Base-by-base conservation (phyloP, 331 rosid genomes). In the Quercus tomentella region DNA sequence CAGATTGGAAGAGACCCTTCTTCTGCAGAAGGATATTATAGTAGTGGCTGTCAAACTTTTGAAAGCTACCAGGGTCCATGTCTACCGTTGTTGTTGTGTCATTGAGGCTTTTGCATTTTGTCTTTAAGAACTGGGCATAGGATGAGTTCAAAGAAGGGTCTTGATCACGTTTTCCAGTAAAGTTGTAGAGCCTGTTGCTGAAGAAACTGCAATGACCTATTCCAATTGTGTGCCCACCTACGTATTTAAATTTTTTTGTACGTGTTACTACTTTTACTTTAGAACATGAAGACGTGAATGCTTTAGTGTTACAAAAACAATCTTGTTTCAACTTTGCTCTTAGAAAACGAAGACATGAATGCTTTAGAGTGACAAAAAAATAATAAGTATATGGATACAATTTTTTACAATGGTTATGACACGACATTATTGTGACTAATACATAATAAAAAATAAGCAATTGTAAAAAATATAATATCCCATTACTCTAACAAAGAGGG, bases 141-240 rank as follows among this genome's bases (percentile, higher is more conserved):
- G 69, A 70, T 2, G 88, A 2, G 72, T 91, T 18, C 80, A 91
- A 56, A 1, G 91, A 84, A 52, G 91, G 90, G 74, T 87, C 96
- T 79, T 87, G 87, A 58, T 87, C 90, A 3, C 93, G 93, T 62
- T 74, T 91, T 54, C 96, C 89, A 0, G 87, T 87, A 86, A 89
- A 89, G 76, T 89, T 89, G 74, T 83, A 85, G 14, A 85, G 84
- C 79, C 93, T 86, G 18, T 23, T 74, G 43, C 83, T 84, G 84
- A 91, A 78, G 11, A 15, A 51, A 70, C 15, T 74, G 89, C 93
- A 89, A 28, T 87, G 90, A 0, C 77, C 90, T 5, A 77, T 11
- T 79, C 96, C 93, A 41, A 89, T 85, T 45, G 89, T 87, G 83
- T 91, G 93, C 9, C 78, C 89, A 52, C 93, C 94, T 90, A 16